phyloP scores from a whole-genome alignment of 495 filamentous ascomycete species.

The Talaromyces thailandensis region DNA sequence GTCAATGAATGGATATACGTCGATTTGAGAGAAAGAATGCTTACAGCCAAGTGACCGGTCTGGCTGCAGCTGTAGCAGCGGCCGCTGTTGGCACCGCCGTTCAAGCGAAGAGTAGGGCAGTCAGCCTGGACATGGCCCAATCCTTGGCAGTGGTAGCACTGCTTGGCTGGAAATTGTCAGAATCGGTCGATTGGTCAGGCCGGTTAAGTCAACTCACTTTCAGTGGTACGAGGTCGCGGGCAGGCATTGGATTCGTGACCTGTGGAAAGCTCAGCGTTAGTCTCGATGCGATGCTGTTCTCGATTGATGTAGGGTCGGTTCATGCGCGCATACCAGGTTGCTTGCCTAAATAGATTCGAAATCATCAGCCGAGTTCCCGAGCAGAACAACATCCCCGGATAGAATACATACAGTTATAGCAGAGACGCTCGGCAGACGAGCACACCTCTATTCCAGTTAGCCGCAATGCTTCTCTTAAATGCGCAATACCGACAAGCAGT shows the following conservation, averaged over 20 bases:
- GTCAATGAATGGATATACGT: not conserved
- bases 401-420: conserved; percentile 85
- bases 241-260: conserved; percentile 98
- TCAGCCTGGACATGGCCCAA: conserved; percentile 98
- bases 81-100: conserved; percentile 64
- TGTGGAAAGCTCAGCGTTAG: conserved; percentile 28
- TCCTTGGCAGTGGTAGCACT: conserved; percentile 99
- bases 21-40: conserved; percentile 13
- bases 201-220: conserved; percentile 48
- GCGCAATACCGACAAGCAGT: not conserved
- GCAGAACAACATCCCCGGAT: conserved; percentile 1
- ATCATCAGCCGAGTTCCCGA: conserved; percentile 14
- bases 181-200: conserved; percentile 1
- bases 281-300: not conserved
- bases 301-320: conserved; percentile 10
- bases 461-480: not conserved
- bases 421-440: conserved; percentile 91
- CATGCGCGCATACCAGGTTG: conserved; percentile 58
- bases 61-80: conserved; percentile 96
- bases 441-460: conserved; percentile 63
- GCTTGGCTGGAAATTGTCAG: conserved; percentile 59
- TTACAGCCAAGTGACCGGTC: conserved; percentile 78
- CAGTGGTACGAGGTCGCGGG: conserved; percentile 90
- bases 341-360: conserved; percentile 48
- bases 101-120: conserved; percentile 93